phyloP scores from a whole-genome alignment of 805 yeast species.

The Pichia nanzhaoensis region DNA sequence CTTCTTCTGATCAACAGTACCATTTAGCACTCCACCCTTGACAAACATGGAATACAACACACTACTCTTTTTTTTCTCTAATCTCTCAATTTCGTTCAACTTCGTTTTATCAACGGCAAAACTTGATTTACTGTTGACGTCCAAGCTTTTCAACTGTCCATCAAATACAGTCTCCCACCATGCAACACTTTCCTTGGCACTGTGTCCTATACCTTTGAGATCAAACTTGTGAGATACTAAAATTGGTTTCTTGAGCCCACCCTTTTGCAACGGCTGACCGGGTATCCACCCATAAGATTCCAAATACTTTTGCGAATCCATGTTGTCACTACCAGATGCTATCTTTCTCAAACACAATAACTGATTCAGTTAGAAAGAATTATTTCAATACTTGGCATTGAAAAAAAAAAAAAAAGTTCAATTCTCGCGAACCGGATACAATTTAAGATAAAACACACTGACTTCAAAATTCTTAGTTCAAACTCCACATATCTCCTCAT shows the following conservation, averaged over 20 bases:
- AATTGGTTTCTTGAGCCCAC: conserved; percentile 80
- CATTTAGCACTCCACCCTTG: conserved; percentile 75
- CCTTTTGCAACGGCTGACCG: conserved; percentile 76
- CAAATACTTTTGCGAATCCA: conserved; percentile 63
- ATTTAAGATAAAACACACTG: too few species aligned
- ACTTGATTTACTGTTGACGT: conserved; percentile 23
- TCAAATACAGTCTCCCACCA: conserved; percentile 98
- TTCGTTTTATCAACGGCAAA: conserved; percentile 24
- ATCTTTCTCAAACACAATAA: too few species aligned
- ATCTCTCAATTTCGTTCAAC: conserved; percentile 41
- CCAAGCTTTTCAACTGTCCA: conserved; percentile 78
- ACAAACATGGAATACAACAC: conserved; percentile 85
- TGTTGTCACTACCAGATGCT: not conserved
- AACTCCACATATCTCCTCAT: too few species aligned
- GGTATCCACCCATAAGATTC: conserved; percentile 84
- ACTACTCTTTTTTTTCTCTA: conserved; percentile 35
- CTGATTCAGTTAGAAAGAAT: too few species aligned
- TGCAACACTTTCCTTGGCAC: conserved; percentile 66
- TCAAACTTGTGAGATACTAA: conserved; percentile 87
- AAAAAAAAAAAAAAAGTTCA: not conserved
- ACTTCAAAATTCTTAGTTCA: too few species aligned
- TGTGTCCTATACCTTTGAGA: conserved; percentile 84
- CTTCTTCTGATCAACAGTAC: conserved; percentile 43
- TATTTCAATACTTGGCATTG: not conserved
- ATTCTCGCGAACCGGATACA: too few species aligned